These are phyloP conservation scores for Rubroboletus satanas DNA, from an alignment of 768 basidiomycete species.

Conservation along the genomic window DNA sequence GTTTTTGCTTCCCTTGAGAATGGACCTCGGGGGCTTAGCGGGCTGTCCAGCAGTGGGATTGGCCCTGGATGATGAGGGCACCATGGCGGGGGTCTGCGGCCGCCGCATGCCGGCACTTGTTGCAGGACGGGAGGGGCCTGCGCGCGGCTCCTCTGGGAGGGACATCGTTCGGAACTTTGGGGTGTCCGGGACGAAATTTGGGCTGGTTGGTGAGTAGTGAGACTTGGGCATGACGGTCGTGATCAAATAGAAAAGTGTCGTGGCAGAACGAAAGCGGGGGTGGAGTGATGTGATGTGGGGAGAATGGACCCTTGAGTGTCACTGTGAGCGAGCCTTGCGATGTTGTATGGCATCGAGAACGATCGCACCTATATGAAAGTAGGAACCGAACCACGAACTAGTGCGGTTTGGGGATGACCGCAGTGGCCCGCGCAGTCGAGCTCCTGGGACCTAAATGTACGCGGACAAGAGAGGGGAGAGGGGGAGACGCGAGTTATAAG, in stretches of 20 bases:
- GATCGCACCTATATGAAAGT: slow-evolving; percentile 13
- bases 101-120: slow-evolving; percentile 17
- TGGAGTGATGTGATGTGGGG: background rate
- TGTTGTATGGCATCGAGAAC: background rate
- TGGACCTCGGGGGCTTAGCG: slow-evolving; percentile 25
- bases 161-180: slow-evolving; percentile 17
- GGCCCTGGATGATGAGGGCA: slow-evolving; percentile 15
- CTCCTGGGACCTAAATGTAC: slow-evolving; percentile 14
- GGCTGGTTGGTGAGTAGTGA: slow-evolving; percentile 13
- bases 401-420: slow-evolving; percentile 19
- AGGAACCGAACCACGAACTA: slow-evolving; percentile 14
- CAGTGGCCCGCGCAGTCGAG: slow-evolving; percentile 26
- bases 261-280: slow-evolving; percentile 15
- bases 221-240: slow-evolving; percentile 30
- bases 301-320: background rate
- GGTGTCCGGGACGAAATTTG: slow-evolving; percentile 17
- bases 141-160: slow-evolving; percentile 18
- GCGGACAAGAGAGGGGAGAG: slow-evolving; percentile 10
- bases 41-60: slow-evolving; percentile 22
- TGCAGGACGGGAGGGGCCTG: slow-evolving; percentile 11
- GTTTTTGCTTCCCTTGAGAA: slow-evolving; percentile 27
- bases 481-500: slow-evolving; percentile 15
- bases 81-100: slow-evolving; percentile 17
- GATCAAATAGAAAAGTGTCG: slow-evolving; percentile 16
- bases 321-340: background rate